phyloP scores from a whole-genome alignment of 2,329 filamentous ascomycete genomes.

The Torrubiella hemipterigena region DNA sequence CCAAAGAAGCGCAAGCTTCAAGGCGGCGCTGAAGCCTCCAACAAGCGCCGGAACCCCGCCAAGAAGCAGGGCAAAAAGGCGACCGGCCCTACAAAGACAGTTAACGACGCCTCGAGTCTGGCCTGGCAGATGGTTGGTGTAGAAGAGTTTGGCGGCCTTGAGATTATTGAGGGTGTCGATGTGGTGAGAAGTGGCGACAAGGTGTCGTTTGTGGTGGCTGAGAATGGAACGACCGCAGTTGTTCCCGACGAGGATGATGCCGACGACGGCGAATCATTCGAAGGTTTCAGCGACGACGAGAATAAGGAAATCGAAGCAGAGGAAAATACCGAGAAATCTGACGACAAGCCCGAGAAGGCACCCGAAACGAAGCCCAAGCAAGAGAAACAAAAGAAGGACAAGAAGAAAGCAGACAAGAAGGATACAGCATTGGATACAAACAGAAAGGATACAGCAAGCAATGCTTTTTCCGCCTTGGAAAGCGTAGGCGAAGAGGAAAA shows the following conservation, averaged over 20 bases:
- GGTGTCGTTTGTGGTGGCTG: slow-evolving; percentile 40
- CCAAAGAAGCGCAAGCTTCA: slow-evolving; percentile 27
- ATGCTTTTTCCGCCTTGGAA: slow-evolving; percentile 44
- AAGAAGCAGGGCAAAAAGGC: slow-evolving; percentile 15
- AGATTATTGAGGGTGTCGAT: slow-evolving; percentile 86
- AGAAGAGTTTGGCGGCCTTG: slow-evolving; percentile 85
- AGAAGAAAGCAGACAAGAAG: slow-evolving; percentile 14
- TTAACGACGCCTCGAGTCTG: slow-evolving; percentile 35
- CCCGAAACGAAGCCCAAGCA: slow-evolving; percentile 21
- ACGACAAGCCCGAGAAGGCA: slow-evolving; percentile 16
- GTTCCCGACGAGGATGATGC: slow-evolving; percentile 7
- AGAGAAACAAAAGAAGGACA: slow-evolving; percentile 12
- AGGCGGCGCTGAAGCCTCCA: slow-evolving; percentile 15
- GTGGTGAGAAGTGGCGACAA: slow-evolving; percentile 56
- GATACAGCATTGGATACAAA: too few relatives aligned
- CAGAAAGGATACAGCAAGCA: slow-evolving; percentile 21
- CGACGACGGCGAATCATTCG: slow-evolving; percentile 41
- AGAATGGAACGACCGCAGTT: slow-evolving; percentile 8
- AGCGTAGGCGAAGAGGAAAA: slow-evolving; percentile 40
- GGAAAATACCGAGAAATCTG: slow-evolving; percentile 15
- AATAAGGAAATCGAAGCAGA: slow-evolving; percentile 7
- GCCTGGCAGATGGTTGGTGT: slow-evolving; percentile 66
- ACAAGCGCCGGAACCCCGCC: slow-evolving; percentile 26
- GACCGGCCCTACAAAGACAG: slow-evolving; percentile 10
- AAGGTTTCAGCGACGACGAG: slow-evolving; percentile 47